A percentile compares a stretch with the other conserved stretches of the same genome.
Conservation (phyloP, 345 rosid species). For the Geranium brycei region DNA sequence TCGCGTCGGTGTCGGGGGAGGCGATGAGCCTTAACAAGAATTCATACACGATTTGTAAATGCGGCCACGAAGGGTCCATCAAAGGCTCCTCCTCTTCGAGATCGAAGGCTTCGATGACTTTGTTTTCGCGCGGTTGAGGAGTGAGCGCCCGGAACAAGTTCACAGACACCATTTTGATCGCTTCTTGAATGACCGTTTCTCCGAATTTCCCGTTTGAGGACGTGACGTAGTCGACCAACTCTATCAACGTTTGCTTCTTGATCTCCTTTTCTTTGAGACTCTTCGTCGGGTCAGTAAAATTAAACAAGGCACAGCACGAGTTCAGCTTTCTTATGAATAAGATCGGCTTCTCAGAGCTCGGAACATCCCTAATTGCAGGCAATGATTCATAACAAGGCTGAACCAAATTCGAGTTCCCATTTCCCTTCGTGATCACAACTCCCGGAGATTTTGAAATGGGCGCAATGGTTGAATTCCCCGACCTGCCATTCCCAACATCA, state of each 20-base stretch:
- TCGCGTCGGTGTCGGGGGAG: not conserved
- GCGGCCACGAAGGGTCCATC: not conserved
- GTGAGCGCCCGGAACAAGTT: not conserved
- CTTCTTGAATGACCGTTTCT: not conserved
- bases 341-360: not conserved
- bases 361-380: slow-evolving; percentile 1
- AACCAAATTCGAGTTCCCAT: not conserved
- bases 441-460: not conserved
- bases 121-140: not conserved
- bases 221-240: not conserved
- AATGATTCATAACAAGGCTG: not conserved
- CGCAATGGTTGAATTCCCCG: not conserved
- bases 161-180: not conserved
- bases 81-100: slow-evolving; percentile 1
- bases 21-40: not conserved
- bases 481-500: slow-evolving; percentile 10
- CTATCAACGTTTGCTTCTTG: not conserved
- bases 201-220: not conserved
- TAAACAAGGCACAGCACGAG: not conserved
- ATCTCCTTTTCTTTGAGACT: slow-evolving; percentile 1
- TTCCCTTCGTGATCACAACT: not conserved
- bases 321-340: not conserved
- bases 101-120: not conserved
- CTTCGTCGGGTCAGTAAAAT: not conserved
- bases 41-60: slow-evolving; percentile 1